These are phyloP conservation scores for Syncephalastrum monosporum DNA, from an alignment of 371 early-diverging fungal species.

Conservation along the genomic window DNA sequence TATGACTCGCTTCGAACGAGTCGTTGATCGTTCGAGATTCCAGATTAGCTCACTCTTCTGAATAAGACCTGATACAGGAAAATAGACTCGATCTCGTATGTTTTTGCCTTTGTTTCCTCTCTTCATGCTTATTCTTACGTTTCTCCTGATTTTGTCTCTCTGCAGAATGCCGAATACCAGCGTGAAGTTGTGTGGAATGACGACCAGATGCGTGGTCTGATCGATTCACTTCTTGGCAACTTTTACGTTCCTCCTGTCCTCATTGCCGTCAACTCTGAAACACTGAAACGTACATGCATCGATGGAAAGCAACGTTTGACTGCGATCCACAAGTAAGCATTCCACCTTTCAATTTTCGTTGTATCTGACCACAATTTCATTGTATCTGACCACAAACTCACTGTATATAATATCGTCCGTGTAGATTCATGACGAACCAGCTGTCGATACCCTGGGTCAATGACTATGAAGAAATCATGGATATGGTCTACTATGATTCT, in stretches of 20 bases:
- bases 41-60: too few species aligned
- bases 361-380: background rate
- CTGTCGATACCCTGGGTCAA: constrained; percentile 26
- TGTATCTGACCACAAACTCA: background rate
- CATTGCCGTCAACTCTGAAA: constrained; percentile 16
- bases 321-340: constrained; percentile 24
- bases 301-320: constrained; percentile 45
- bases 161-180: constrained; percentile 41
- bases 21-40: too few species aligned
- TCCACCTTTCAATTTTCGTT: background rate
- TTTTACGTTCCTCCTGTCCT: constrained; percentile 39
- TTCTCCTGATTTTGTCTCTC: constrained; percentile 11
- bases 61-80: too few species aligned
- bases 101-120: too few species aligned
- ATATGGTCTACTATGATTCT: constrained; percentile 11
- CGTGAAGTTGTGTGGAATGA: constrained; percentile 34
- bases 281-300: constrained; percentile 25
- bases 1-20: too few species aligned
- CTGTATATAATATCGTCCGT: background rate
- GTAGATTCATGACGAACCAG: constrained; percentile 39
- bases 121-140: too few species aligned
- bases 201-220: constrained; percentile 30
- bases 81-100: too few species aligned
- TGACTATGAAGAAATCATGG: constrained; percentile 3
- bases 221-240: constrained; percentile 37